Conservation (phyloP, 2,329 filamentous ascomycete genomes). For the Sclerotiophoma versabilis region DNA sequence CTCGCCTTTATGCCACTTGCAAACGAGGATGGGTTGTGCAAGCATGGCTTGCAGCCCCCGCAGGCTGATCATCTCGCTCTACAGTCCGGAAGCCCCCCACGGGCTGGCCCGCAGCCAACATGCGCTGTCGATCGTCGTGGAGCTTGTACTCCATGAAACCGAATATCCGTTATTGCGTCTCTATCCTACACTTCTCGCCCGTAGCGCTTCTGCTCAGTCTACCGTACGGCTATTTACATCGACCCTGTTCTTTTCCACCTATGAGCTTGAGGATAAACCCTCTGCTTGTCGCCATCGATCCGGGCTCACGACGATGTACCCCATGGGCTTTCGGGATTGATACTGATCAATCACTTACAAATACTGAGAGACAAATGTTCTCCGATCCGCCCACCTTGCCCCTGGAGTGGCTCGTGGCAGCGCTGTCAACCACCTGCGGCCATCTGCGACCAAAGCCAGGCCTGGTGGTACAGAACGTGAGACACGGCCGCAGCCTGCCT, state of each 20-base stretch:
- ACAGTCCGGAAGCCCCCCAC: slow-evolving; percentile 12
- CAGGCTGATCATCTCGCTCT: slow-evolving; percentile 5
- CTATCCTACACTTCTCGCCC: background rate
- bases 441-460: slow-evolving; percentile 9
- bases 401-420: slow-evolving; percentile 6
- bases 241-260: background rate
- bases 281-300: background rate
- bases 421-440: background rate
- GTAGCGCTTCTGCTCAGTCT: background rate
- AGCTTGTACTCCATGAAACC: slow-evolving; percentile 1
- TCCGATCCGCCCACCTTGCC: background rate
- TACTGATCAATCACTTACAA: background rate
- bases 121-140: slow-evolving; percentile 14
- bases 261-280: background rate
- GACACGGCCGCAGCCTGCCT: slow-evolving; percentile 12
- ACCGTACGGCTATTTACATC: background rate
- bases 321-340: background rate
- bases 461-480: slow-evolving; percentile 18
- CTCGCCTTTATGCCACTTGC: slow-evolving; percentile 3
- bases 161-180: slow-evolving; percentile 2
- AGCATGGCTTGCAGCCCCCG: slow-evolving; percentile 14
- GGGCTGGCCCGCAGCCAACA: slow-evolving; percentile 5
- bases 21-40: slow-evolving; percentile 17
- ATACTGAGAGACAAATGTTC: background rate
- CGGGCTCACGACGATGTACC: background rate